Percentiles rank a stretch among this genome's conserved stretches.
phyloP scores from a whole-genome alignment of 2,329 filamentous ascomycete genomes.

The Trichoderma arundinaceum region DNA sequence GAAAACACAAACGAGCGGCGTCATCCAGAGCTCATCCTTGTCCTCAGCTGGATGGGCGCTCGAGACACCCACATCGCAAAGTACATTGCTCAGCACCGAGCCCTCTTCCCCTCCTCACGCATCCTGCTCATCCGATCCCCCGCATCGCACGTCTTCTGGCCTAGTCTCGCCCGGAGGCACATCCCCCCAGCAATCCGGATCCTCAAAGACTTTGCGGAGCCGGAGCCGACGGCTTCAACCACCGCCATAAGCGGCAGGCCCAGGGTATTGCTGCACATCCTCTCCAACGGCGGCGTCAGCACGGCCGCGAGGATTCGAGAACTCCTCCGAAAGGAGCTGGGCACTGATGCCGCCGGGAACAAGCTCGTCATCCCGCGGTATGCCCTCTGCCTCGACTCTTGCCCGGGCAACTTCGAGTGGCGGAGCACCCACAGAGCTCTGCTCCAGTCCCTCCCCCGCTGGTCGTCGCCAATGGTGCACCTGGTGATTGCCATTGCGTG shows the following conservation, averaged over 20 bases:
- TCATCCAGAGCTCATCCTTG: constrained; percentile 53
- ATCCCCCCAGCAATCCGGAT: constrained; percentile 50
- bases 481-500: constrained; percentile 43
- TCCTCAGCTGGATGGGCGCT: constrained; percentile 59
- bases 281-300: constrained; percentile 59
- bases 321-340: constrained; percentile 36
- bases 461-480: constrained; percentile 45
- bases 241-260: constrained; percentile 27
- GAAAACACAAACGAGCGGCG: neutral
- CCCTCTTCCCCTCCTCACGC: constrained; percentile 51
- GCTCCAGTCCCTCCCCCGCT: constrained; percentile 44
- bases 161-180: constrained; percentile 41
- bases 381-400: constrained; percentile 55
- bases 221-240: constrained; percentile 17
- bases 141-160: constrained; percentile 45
- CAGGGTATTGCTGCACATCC: constrained; percentile 54
- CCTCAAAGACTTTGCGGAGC: constrained; percentile 43
- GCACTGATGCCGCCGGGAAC: constrained; percentile 30
- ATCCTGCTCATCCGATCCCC: constrained; percentile 56
- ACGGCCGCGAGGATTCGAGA: constrained; percentile 47
- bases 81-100: constrained; percentile 54
- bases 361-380: constrained; percentile 47
- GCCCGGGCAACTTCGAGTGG: constrained; percentile 54
- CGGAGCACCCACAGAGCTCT: constrained; percentile 49
- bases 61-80: constrained; percentile 58